Base-by-base conservation (phyloP, 2,329 filamentous ascomycete genomes). In the Aplosporella prunicola region DNA sequence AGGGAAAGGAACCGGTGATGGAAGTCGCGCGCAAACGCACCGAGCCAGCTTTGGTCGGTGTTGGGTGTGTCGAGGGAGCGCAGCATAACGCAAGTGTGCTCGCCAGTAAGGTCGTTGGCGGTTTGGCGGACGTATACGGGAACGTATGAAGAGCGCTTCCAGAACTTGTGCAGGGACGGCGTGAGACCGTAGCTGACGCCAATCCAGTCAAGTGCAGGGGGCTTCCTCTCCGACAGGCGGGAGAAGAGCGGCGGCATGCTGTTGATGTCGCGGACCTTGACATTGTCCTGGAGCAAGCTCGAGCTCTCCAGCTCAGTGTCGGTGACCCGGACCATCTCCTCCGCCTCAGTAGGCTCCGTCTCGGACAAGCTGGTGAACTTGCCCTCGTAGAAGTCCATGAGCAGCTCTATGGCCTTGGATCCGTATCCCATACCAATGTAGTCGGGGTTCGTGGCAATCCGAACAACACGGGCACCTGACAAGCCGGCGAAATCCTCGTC, bases 41-140 rank as follows among this genome's bases (percentile, higher is more conserved):
- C 85, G 0, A 96, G 77, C 91, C 91, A 96, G 51, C 75, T 77
- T 40, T 68, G 69, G 27, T 78, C 59, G 1, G 54, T 53, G 18
- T 62, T 57, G 17, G 66, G 64, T 1, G 62, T 61, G 34, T 68
- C 60, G 3, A 98, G 70, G 2, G 87, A 82, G 40, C 86, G 78
- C 32, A 98, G 72, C 93, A 98, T 98, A 18, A 98, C 89, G 56
- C 87, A 95, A 0, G 91, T 94, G 58, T 98, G 91, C 62, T 98
- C 91, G 39, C 91, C 91, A 0, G 93, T 98, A 30, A 98, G 71
- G 40, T 96, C 91, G 56, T 96, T 98, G 35, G 91, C 72, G 2
- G 93, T 98, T 65, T 98, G 91, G 22, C 91, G 76, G 10, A 98
- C 72, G 53, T 98, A 98, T 1, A 98, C 85, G 0, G 91, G 91